Percentiles rank a stretch among this genome's conserved stretches.
phyloP scores from a whole-genome alignment of 106 monocot species.

The Iris macrosiphon region DNA sequence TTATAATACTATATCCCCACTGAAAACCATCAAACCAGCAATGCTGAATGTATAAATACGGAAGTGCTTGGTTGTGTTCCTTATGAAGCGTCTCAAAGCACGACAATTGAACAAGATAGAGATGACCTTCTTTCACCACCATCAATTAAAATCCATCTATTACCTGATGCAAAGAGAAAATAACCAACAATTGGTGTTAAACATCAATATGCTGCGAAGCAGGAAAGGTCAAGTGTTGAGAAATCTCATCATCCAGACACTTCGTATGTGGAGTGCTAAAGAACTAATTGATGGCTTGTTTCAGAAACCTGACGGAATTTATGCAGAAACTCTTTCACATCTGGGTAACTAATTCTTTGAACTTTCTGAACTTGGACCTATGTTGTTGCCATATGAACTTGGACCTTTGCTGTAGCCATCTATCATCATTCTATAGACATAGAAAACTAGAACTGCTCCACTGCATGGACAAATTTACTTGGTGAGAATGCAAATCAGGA shows the following conservation, averaged over 20 bases:
- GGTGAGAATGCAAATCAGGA: not conserved
- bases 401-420: constrained; percentile 9
- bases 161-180: not conserved
- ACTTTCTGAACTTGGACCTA: no score
- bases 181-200: not conserved
- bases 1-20: no score
- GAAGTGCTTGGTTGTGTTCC: not conserved
- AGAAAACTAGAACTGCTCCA: constrained; percentile 35
- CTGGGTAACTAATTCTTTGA: constrained; percentile 8
- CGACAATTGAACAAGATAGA: not conserved
- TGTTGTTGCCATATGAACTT: no score
- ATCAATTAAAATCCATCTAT: not conserved
- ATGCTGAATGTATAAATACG: not conserved
- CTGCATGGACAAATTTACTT: constrained; percentile 12
- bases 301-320: not conserved
- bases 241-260: not conserved
- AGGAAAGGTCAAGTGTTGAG: not conserved
- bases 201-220: not conserved
- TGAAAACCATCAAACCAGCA: not conserved
- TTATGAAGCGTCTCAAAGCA: not conserved
- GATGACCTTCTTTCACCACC: no score
- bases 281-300: not conserved
- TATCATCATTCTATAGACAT: constrained; percentile 20
- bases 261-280: not conserved
- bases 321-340: not conserved